A percentile compares a stretch with the other conserved stretches of the same genome.
These are phyloP conservation scores for Diaporthe citriasiana DNA, from an alignment of 2,329 filamentous ascomycete species.

Conservation along the genomic window DNA sequence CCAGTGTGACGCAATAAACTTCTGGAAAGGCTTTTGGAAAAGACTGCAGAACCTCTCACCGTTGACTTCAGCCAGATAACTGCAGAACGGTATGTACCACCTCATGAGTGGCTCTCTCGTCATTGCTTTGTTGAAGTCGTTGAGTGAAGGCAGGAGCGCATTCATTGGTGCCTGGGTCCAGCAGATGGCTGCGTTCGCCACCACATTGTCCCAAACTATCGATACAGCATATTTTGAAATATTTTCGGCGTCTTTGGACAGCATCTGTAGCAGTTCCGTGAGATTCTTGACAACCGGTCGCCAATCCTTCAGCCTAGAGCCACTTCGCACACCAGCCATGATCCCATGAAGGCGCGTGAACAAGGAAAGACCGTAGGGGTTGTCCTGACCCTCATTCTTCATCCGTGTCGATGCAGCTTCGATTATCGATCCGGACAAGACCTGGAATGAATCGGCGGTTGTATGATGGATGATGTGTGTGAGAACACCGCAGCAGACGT, in stretches of 20 bases:
- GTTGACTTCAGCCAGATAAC: conserved; percentile 82
- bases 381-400: conserved; percentile 51
- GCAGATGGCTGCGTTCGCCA: conserved; percentile 74
- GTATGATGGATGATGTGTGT: conserved; percentile 89
- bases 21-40: conserved; percentile 86
- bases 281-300: conserved; percentile 70
- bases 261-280: conserved; percentile 63
- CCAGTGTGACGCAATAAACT: conserved; percentile 84
- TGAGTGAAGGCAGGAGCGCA: conserved; percentile 78
- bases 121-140: conserved; percentile 74
- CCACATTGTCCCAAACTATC: conserved; percentile 69
- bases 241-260: conserved; percentile 57
- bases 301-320: conserved; percentile 82
- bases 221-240: conserved; percentile 54
- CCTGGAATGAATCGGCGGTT: conserved; percentile 78
- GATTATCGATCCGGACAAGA: conserved; percentile 74
- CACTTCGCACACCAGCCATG: conserved; percentile 84
- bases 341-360: conserved; percentile 75
- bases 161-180: conserved; percentile 86
- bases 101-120: conserved; percentile 74
- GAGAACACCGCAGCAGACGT: conserved; percentile 81
- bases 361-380: conserved; percentile 61
- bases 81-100: conserved; percentile 89
- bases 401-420: conserved; percentile 59
- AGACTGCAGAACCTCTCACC: conserved; percentile 81